Evolutionary conservation across 1,139 yeast genomes (phyloP), one percentile per base, ranked within the genome.

Genomic region (Hemisphaericaspora xylanilytica): DNA sequence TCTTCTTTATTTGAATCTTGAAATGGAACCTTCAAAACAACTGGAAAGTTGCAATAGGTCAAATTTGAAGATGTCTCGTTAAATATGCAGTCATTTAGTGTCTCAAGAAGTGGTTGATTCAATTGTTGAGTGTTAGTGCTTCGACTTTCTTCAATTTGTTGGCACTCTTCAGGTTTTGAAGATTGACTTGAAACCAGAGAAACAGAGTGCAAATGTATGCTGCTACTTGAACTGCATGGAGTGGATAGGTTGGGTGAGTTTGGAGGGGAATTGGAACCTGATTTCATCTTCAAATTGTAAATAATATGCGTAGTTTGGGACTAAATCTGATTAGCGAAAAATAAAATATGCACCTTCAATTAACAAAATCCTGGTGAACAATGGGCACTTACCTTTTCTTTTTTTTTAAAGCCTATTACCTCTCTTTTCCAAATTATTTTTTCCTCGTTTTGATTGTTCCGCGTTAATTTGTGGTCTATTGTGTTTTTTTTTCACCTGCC

Each of bases 41-140:
- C 44, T 2, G 51, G 50, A 18, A 48, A 48, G 33, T 37, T 41
- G 14, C 40, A 39, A 30, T 36, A 41, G 10, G 35, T 36, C 15
- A 30, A 39, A 31, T 39, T 41, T 1, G 38, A 17, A 5, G 39
- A 33, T 18, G 32, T 12, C 12, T 37, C 45, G n/a, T 36, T 35
- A 30, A 46, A 41, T 13, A 47, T 27, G 21, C 33, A 37, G 11
- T 43, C 38, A 29, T 45, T 42, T 15, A 47, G 22, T 20, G 37
- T 31, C 4, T 45, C 33, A 12, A 46, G 39, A 30, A 46, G 33
- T 13, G 38, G 17, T 29, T 34, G 13, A 12, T 39, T 29, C 33
- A 39, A 8, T 4, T 13, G 20, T 7, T 17, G 29, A 11, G 7
- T 8, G 14, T n/a, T 32, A 17, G 22, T 37, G 17, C 22, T 21